Conservation (phyloP, 78 protist species). For the slime mould (Dictyostelium discoideum) region dicty_2.7 NC_007090.3:2276001-2276500, state of each 20-base stretch:
- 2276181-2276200: neutral
- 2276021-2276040: neutral
- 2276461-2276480: neutral
- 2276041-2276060: neutral
- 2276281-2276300: neutral
- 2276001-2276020: neutral
- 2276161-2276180: too few species aligned
- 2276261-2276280: neutral
- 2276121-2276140: neutral
- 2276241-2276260: neutral
- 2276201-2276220: neutral
- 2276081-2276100: neutral
- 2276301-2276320: neutral
- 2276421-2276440: neutral
- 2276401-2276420: neutral
- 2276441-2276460: neutral
- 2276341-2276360: neutral
- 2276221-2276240: neutral
- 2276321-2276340: neutral
- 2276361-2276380: neutral
- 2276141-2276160: neutral
- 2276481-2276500: neutral
- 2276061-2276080: neutral
- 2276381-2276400: neutral
- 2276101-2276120: neutral